Evolutionary conservation across 805 yeast species (phyloP), one percentile per base, ranked within the genome.

Genomic region (Yarrowia bubula): DNA sequence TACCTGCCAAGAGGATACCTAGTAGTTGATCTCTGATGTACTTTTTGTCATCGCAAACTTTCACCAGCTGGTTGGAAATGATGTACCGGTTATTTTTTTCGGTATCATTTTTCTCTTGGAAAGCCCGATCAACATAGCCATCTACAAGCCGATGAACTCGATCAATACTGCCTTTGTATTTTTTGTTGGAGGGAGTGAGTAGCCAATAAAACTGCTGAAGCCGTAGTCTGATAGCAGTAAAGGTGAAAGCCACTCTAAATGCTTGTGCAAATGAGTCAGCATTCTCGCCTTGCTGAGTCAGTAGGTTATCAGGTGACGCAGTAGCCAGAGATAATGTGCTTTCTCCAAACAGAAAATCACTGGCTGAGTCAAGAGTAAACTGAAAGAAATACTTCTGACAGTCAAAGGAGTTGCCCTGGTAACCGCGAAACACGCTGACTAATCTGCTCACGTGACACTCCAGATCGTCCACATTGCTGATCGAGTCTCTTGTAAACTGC

Each of bases 1-100:
- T 75, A 18, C 83, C 84, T 14, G 84, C 84, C 44, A 80, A 68
- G 66, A 81, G 74, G 65, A 81, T 78, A 68, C 79, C 81, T 70
- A 81, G 74, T 65, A 77, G 70, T 71, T 81, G 84, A 69, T 81
- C 83, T 48, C 83, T 75, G 65, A 81, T 74, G 22, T 77, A 76
- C 38, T 66, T 70, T 2, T 81, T 81, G 69, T 81, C 79, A 61
- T 81, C 73, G 17, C 81, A 79, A 62, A 77, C 78, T 68, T 78
- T 77, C 44, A 76, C 81, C 67, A 81, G 76, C 70, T 80, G 84
- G 65, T 77, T 74, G 68, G 80, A 76, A 70, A 81, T 80, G 10
- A 78, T 73, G 67, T 80, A 80, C 11, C 78, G 75, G 53, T 70
- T 17, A 39, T 69, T 67, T 58, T 73, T 69, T 42, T 75, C 78